Evolutionary conservation across 2,329 filamentous ascomycete species (phyloP).

Genomic region (Balansia obtecta): DNA sequence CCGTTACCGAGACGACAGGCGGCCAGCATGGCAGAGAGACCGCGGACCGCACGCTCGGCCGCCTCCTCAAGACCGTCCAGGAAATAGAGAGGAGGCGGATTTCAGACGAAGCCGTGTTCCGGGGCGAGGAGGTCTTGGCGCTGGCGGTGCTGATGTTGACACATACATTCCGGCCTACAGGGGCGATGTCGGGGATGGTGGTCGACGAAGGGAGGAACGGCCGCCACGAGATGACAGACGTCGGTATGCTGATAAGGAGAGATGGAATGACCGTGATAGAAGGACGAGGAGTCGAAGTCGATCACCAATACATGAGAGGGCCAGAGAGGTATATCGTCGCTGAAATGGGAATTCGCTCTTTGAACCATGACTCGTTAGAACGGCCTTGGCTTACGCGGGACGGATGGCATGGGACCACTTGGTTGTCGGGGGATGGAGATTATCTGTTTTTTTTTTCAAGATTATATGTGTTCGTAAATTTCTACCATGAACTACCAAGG

Average conservation of each 20-base stretch:
- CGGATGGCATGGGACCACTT: too few species aligned
- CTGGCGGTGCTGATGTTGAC: slow-evolving; percentile 25
- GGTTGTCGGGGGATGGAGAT: too few species aligned
- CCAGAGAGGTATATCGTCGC: slow-evolving; percentile 37
- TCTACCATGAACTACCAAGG: too few species aligned
- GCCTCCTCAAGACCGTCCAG: slow-evolving; percentile 27
- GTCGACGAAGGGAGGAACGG: slow-evolving; percentile 23
- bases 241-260: slow-evolving; percentile 22
- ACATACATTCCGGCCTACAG: slow-evolving; percentile 38
- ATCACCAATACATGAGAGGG: slow-evolving; percentile 24
- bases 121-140: slow-evolving; percentile 9
- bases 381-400: too few species aligned
- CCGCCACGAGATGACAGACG: slow-evolving; percentile 19
- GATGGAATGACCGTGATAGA: slow-evolving; percentile 29
- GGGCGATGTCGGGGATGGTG: slow-evolving; percentile 18
- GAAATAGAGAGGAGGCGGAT: slow-evolving; percentile 22
- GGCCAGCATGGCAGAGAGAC: slow-evolving; percentile 44
- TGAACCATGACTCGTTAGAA: too few species aligned
- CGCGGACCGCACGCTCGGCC: slow-evolving; percentile 38
- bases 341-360: slow-evolving; percentile 15
- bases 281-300: slow-evolving; percentile 28
- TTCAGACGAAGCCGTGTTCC: slow-evolving; percentile 29
- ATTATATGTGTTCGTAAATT: too few species aligned
- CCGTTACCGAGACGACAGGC: slow-evolving; percentile 33
- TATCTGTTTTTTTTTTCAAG: too few species aligned